phyloP scores from a whole-genome alignment of 371 early-diverging fungal species.

The Actinomortierella wolfii region DNA sequence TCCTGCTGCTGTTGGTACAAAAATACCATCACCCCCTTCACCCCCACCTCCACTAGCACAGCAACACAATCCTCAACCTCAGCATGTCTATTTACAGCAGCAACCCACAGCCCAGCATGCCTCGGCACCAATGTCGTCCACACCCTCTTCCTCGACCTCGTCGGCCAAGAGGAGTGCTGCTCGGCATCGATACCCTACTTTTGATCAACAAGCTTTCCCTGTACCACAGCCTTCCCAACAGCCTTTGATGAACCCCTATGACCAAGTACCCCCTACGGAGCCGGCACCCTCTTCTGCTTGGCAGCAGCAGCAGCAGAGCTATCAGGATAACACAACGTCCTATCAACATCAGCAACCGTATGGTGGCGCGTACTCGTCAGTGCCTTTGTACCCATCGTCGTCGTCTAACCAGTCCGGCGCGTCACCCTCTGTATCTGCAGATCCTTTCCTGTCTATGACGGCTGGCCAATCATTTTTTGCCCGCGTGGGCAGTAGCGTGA shows the following conservation, averaged over 20 bases:
- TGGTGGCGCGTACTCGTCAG: constrained; percentile 6
- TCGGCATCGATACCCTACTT: constrained; percentile 3
- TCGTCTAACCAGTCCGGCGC: constrained; percentile 4
- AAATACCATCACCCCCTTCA: neutral
- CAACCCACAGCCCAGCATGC: too few relatives aligned
- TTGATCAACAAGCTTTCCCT: too few relatives aligned
- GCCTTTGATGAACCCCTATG: too few relatives aligned
- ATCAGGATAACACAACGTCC: constrained; percentile 1
- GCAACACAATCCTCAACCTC: constrained; percentile 1
- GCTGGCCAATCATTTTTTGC: constrained; percentile 27
- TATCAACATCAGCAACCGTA: constrained; percentile 11
- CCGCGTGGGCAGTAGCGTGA: constrained; percentile 32
- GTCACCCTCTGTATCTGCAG: neutral
- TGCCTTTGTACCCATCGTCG: neutral
- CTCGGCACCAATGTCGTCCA: neutral
- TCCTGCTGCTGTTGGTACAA: neutral
- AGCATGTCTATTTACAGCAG: neutral
- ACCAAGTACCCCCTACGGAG: neutral
- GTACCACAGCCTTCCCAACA: too few relatives aligned
- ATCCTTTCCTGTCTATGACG: constrained; percentile 17
- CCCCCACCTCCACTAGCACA: constrained; percentile 4
- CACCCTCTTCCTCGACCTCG: neutral
- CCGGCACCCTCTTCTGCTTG: neutral
- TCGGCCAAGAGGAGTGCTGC: neutral
- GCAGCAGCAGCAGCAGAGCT: constrained; percentile 11